Evolutionary conservation across 2,329 filamentous ascomycete species (phyloP).

Genomic region (Phyllachora maydis): DNA sequence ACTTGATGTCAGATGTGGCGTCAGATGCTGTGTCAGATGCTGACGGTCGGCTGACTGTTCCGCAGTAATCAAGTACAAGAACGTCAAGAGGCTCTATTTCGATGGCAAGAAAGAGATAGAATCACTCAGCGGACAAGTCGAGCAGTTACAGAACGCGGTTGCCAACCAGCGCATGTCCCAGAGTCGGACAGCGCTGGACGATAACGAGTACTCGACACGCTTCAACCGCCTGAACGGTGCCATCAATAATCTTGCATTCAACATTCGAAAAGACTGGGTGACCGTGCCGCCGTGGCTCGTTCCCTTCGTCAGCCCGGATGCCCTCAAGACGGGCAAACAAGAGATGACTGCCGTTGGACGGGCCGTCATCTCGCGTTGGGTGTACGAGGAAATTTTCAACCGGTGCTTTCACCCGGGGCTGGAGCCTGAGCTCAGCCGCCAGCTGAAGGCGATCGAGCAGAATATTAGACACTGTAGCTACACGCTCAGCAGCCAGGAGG

Average conservation of each 20-base stretch:
- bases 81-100: constrained; percentile 95
- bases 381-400: constrained; percentile 81
- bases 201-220: constrained; percentile 77
- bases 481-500: constrained; percentile 57
- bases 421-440: constrained; percentile 51
- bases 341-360: constrained; percentile 95
- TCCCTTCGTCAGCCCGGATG: constrained; percentile 64
- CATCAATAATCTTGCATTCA: constrained; percentile 87
- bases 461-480: constrained; percentile 68
- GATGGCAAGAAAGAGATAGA: constrained; percentile 89
- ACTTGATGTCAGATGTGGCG: no score
- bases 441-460: constrained; percentile 70
- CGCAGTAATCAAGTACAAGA: constrained; percentile 86
- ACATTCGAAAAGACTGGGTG: constrained; percentile 88
- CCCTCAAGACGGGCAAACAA: constrained; percentile 70
- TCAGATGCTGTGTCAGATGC: no score
- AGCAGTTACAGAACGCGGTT: constrained; percentile 90
- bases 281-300: constrained; percentile 63
- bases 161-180: constrained; percentile 90
- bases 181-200: constrained; percentile 83
- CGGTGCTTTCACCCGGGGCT: constrained; percentile 83
- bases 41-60: constrained; percentile 15
- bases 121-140: constrained; percentile 67
- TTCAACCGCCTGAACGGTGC: constrained; percentile 86
- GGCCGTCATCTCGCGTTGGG: constrained; percentile 73